Conservation (phyloP, 495 filamentous ascomycete genomes). For the Hypoxylon trugodes region DNA sequence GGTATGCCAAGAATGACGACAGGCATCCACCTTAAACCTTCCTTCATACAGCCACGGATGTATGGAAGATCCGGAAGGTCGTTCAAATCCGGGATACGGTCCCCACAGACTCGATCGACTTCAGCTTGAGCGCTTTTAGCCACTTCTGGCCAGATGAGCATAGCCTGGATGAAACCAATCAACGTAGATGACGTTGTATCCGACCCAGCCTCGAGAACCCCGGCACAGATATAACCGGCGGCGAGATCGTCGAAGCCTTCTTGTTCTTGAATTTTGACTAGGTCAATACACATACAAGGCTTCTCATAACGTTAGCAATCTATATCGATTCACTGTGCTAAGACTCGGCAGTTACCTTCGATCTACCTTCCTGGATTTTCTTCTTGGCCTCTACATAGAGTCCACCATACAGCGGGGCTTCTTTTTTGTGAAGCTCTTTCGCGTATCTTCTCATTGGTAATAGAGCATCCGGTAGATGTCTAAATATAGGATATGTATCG, state of each 20-base stretch:
- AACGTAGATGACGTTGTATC: conserved; percentile 63
- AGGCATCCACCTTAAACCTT: conserved; percentile 64
- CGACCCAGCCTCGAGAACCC: conserved; percentile 64
- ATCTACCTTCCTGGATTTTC: conserved; percentile 42
- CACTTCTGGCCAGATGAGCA: conserved; percentile 61
- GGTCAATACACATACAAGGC: conserved; percentile 53
- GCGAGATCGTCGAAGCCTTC: conserved; percentile 53
- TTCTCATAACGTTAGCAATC: conserved; percentile 10
- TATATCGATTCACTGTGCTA: neutral
- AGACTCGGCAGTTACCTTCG: conserved; percentile 30
- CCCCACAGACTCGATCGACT: conserved; percentile 60
- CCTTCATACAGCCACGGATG: conserved; percentile 57
- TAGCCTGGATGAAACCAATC: conserved; percentile 67
- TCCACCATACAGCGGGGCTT: conserved; percentile 46
- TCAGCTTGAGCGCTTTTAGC: conserved; percentile 61
- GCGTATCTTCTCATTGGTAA: conserved; percentile 43
- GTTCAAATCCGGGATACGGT: conserved; percentile 57
- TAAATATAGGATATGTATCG: conserved; percentile 55
- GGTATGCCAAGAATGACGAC: conserved; percentile 62
- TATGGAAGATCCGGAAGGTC: conserved; percentile 61
- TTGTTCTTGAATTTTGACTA: conserved; percentile 48
- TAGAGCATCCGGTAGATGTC: conserved; percentile 53
- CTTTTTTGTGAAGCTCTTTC: conserved; percentile 41
- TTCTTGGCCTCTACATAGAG: conserved; percentile 52
- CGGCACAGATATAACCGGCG: conserved; percentile 57